Percentiles rank a stretch among this genome's conserved stretches.
phyloP scores from a whole-genome alignment of 306 rosid genomes.

The Cyamopsis tetragonoloba region DNA sequence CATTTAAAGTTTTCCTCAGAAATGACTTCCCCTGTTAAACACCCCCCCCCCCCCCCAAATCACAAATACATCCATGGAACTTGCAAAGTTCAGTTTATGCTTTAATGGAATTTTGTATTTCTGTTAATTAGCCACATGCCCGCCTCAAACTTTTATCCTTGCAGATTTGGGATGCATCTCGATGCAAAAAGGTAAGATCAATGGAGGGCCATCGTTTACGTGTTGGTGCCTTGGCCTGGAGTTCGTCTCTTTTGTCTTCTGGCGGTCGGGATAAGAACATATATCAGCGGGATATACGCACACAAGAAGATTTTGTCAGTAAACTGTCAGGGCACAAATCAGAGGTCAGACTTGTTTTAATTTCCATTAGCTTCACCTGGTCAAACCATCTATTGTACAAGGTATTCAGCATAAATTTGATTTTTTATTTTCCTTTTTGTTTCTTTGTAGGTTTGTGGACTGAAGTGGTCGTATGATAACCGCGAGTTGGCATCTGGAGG shows the following conservation, averaged over 20 bases:
- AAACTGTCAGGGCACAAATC: constrained; percentile 89
- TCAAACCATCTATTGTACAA: not conserved
- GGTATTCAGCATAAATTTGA: not conserved
- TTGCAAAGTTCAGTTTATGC: not conserved
- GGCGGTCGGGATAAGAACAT: constrained; percentile 87
- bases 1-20: not conserved
- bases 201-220: constrained; percentile 81
- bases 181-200: constrained; percentile 62
- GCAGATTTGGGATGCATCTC: constrained; percentile 91
- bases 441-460: constrained; percentile 70
- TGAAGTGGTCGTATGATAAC: constrained; percentile 88
- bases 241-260: constrained; percentile 76
- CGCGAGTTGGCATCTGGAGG: constrained; percentile 95
- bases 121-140: too few species aligned
- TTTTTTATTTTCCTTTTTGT: constrained; percentile 1
- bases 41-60: too few species aligned
- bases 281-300: constrained; percentile 82
- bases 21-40: not conserved
- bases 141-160: constrained; percentile 17
- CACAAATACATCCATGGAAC: not conserved
- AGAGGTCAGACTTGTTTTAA: constrained; percentile 51
- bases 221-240: constrained; percentile 85
- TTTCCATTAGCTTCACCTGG: constrained; percentile 18
- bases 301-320: constrained; percentile 74
- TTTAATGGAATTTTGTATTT: too few species aligned